Evolutionary conservation across 768 basidiomycete genomes (phyloP).

Genomic region (Phanerochaete carnosa): DNA sequence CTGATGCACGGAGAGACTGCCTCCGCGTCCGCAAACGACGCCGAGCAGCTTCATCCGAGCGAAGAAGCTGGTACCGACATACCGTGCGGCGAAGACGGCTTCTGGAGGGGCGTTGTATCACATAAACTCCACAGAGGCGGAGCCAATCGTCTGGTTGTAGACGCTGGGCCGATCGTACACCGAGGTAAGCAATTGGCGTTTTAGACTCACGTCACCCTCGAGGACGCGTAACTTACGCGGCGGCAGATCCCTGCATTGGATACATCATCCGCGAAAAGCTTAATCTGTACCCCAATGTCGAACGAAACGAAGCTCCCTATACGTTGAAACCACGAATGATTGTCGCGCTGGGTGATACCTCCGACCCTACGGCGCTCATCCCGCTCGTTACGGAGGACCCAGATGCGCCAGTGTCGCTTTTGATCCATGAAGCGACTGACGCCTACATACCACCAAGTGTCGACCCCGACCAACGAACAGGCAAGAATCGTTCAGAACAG

Average conservation of each 20-base stretch:
- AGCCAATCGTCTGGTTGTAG: constrained; percentile 39
- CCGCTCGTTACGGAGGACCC: constrained; percentile 35
- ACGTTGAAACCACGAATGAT: constrained; percentile 51
- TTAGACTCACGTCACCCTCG: neutral
- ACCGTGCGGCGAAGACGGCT: constrained; percentile 47
- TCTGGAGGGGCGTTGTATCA: constrained; percentile 57
- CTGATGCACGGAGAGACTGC: constrained; percentile 51
- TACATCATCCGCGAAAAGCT: constrained; percentile 67
- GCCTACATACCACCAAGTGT: constrained; percentile 58
- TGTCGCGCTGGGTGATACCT: constrained; percentile 77
- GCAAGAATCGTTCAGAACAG: constrained; percentile 34
- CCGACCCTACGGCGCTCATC: constrained; percentile 56
- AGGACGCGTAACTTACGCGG: neutral
- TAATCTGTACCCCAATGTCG: constrained; percentile 15
- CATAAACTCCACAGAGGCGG: constrained; percentile 17
- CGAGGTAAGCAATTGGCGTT: constrained; percentile 45
- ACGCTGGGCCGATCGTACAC: constrained; percentile 76
- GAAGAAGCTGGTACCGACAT: constrained; percentile 67
- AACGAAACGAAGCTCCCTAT: neutral
- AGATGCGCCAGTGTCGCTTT: constrained; percentile 39
- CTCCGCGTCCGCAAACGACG: constrained; percentile 44
- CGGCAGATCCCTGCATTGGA: constrained; percentile 71
- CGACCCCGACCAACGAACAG: constrained; percentile 45
- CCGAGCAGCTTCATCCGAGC: constrained; percentile 51
- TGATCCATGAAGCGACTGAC: constrained; percentile 87